Percentiles rank a stretch among this genome's conserved stretches.
Conservation (phyloP, 2,329 filamentous ascomycete species). For the Sclerotinia borealis region DNA sequence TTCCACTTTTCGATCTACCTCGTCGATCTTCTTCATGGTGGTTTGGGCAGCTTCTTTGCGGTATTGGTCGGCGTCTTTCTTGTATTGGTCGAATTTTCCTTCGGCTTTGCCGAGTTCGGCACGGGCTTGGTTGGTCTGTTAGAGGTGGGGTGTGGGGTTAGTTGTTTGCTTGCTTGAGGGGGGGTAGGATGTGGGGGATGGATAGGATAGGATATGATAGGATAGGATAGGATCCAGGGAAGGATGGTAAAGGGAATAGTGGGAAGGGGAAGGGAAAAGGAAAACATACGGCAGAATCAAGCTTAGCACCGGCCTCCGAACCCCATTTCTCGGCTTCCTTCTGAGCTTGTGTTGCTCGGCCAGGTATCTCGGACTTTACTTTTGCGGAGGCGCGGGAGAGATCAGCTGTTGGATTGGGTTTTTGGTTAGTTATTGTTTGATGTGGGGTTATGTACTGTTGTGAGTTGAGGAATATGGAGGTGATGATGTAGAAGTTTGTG, state of each 20-base stretch:
- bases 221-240: too few species aligned
- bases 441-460: too few species aligned
- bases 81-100: constrained; percentile 51
- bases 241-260: not conserved
- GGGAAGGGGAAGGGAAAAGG: not conserved
- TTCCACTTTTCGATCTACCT: constrained; percentile 78
- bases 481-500: not conserved
- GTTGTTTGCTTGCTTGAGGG: not conserved
- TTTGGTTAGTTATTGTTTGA: constrained; percentile 6
- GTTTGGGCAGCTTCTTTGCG: constrained; percentile 59
- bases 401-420: constrained; percentile 57
- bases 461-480: too few species aligned
- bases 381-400: constrained; percentile 61
- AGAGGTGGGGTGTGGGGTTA: constrained; percentile 24
- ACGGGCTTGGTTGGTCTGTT: constrained; percentile 57
- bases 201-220: not conserved
- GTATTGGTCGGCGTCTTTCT: constrained; percentile 56
- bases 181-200: too few species aligned
- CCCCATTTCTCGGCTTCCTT: constrained; percentile 58
- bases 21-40: constrained; percentile 67
- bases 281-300: constrained; percentile 61
- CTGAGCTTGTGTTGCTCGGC: constrained; percentile 55
- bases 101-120: constrained; percentile 56
- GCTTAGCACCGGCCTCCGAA: constrained; percentile 54
- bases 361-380: constrained; percentile 60